phyloP scores from a whole-genome alignment of 805 yeast genomes.

The Saccharomyces paradoxus region DNA sequence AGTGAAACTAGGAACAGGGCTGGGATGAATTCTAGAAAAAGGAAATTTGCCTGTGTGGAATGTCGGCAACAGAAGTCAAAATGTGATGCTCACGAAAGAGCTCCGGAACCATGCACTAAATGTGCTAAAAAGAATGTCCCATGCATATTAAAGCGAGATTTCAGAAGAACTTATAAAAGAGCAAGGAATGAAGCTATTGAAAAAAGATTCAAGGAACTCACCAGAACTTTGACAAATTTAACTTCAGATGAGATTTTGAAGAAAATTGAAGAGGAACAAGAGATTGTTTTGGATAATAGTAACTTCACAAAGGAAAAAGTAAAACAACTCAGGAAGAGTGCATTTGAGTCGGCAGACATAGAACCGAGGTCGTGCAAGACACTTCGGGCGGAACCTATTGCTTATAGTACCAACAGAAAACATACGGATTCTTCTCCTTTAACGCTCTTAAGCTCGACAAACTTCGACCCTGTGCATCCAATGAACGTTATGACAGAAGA shows the following conservation, averaged over 20 bases:
- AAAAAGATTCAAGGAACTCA: constrained; percentile 62
- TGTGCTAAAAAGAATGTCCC: constrained; percentile 62
- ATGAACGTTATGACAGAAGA: constrained; percentile 26
- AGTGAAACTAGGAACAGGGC: not conserved
- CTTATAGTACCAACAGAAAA: not conserved
- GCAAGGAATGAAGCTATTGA: constrained; percentile 79
- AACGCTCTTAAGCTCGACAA: not conserved
- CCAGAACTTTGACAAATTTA: constrained; percentile 39
- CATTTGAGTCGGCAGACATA: not conserved
- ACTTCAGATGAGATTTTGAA: constrained; percentile 26
- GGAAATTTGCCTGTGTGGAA: constrained; percentile 83
- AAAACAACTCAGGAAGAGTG: constrained; percentile 9
- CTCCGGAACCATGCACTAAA: constrained; percentile 75
- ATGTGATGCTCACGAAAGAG: constrained; percentile 74
- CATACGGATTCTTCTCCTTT: not conserved
- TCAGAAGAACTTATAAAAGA: constrained; percentile 83
- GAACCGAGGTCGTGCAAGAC: not conserved
- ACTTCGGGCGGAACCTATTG: not conserved
- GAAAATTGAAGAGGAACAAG: constrained; percentile 22
- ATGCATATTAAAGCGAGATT: constrained; percentile 72
- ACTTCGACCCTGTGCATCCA: not conserved
- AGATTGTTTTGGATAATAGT: constrained; percentile 18
- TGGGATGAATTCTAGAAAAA: constrained; percentile 5
- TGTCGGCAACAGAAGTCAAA: constrained; percentile 92
- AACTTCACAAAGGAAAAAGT: constrained; percentile 28